Conservation (phyloP, 2,329 filamentous ascomycete species). For the Aspergillus oerlinghausenensis region DNA sequence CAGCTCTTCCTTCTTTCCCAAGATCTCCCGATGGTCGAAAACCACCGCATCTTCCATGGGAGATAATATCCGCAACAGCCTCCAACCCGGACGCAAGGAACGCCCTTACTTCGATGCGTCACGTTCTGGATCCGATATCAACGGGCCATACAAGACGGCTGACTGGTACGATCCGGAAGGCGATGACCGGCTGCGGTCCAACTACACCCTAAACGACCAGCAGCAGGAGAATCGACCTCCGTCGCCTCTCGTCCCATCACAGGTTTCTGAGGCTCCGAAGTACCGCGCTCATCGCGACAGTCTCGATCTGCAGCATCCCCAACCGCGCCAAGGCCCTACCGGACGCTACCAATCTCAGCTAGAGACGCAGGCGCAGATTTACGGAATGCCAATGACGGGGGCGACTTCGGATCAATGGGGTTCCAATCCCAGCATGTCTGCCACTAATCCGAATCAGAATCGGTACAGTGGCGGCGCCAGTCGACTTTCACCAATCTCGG, state of each 20-base stretch:
- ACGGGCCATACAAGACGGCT: constrained; percentile 53
- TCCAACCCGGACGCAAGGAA: constrained; percentile 51
- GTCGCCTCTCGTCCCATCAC: constrained; percentile 59
- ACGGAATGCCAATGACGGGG: constrained; percentile 22
- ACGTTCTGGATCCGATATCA: constrained; percentile 71
- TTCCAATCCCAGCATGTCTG: constrained; percentile 39
- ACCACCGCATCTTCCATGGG: constrained; percentile 87
- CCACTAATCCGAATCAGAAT: constrained; percentile 26
- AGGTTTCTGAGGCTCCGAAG: constrained; percentile 54
- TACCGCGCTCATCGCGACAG: constrained; percentile 63
- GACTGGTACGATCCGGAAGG: constrained; percentile 44
- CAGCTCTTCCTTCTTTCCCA: constrained; percentile 77
- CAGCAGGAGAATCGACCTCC: constrained; percentile 48
- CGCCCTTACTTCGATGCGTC: constrained; percentile 62
- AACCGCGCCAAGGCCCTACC: constrained; percentile 59
- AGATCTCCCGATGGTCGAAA: constrained; percentile 96
- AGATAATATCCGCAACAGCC: constrained; percentile 67
- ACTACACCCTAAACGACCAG: constrained; percentile 37
- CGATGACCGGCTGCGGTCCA: constrained; percentile 43
- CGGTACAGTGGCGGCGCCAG: constrained; percentile 36
- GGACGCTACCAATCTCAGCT: constrained; percentile 58
- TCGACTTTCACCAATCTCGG: constrained; percentile 44
- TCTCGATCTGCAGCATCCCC: constrained; percentile 60
- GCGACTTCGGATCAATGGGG: constrained; percentile 42
- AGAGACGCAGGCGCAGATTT: constrained; percentile 57